Base-by-base conservation (phyloP, 2,329 filamentous ascomycete species). In the Capronia americana region DNA sequence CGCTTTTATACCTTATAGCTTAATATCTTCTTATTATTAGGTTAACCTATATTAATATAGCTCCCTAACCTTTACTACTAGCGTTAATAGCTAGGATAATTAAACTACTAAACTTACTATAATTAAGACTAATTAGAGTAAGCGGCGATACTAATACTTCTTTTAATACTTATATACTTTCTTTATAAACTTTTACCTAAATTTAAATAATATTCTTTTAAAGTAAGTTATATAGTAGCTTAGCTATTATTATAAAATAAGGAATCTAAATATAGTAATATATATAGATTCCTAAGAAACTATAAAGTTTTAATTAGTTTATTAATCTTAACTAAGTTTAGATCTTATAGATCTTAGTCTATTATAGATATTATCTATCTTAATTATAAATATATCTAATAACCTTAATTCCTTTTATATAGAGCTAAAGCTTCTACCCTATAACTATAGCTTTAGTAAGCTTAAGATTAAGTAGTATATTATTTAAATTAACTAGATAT, bases 121-220 rank as follows among this genome's bases (percentile, higher is more conserved):
- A 56, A n/a, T 56, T 23, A 8, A 56, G 0, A 6, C 12, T 56
- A 32, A 56, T n/a, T 34, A 56, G 12, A 6, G 12, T 23, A 38
- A 17, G 30, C 2, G 2, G 53, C 17, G 12, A 56, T 1, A 2
- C 2, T n/a, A 56, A 23, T 8, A 17, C 30, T 20, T 20, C 3
- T 2, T 56, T 56, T 56, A 56, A 23, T 8, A 2, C n/a, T 8
- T 20, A 4, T 34, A 56, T 56, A 34, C 53, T 56, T n/a, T 56
- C 7, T n/a, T n/a, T 20, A 2, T 56, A 56, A 23, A 26, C 8
- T 23, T 34, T 2, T 23, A 11, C 1, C 26, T 23, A 56, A 1
- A 32, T 17, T 2, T 34, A 56, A 3, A n/a, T 23, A 2, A 34
- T 14, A 14, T 53, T 53, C 23, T 53, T 53, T 10, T 26, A 5